These are phyloP conservation scores for Nicotiana noctiflora DNA, from an alignment of 257 asterid genomes.

Conservation along the genomic window DNA sequence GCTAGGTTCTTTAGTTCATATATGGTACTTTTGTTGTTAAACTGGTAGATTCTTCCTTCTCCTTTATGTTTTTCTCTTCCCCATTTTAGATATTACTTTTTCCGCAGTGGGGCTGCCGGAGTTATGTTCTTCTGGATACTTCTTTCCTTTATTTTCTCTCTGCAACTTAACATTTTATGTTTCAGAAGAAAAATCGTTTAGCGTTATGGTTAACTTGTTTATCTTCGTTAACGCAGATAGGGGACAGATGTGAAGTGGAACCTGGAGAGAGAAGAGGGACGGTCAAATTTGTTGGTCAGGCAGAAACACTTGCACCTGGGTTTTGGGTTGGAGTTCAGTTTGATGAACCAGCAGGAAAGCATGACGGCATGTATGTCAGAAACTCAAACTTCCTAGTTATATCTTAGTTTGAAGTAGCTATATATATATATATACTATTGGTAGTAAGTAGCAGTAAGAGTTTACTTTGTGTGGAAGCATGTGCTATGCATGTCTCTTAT, in stretches of 20 bases:
- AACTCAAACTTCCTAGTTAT: conserved; percentile 4
- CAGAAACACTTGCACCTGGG: conserved; percentile 84
- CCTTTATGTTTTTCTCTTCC: not conserved
- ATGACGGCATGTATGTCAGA: conserved; percentile 78
- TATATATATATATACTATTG: too few relatives aligned
- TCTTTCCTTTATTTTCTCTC: not conserved
- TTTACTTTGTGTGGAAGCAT: not conserved
- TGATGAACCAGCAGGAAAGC: conserved; percentile 93
- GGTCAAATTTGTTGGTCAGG: conserved; percentile 74
- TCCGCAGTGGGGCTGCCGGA: not conserved
- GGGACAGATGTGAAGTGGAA: conserved; percentile 91
- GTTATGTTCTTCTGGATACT: not conserved
- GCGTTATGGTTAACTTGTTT: conserved; percentile 7
- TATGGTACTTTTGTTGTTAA: not conserved
- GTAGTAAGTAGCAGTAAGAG: not conserved
- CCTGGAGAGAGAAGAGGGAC: conserved; percentile 87
- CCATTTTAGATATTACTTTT: not conserved
- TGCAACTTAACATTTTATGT: not conserved
- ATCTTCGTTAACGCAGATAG: conserved; percentile 40
- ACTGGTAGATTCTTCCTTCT: not conserved
- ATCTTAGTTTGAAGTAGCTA: not conserved
- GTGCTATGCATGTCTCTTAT: not conserved
- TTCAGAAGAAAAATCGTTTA: not conserved
- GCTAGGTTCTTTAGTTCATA: too few relatives aligned
- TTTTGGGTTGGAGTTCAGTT: conserved; percentile 90